Base-by-base conservation (phyloP, 495 filamentous ascomycete species). In the Xeromyces bisporus region DNA sequence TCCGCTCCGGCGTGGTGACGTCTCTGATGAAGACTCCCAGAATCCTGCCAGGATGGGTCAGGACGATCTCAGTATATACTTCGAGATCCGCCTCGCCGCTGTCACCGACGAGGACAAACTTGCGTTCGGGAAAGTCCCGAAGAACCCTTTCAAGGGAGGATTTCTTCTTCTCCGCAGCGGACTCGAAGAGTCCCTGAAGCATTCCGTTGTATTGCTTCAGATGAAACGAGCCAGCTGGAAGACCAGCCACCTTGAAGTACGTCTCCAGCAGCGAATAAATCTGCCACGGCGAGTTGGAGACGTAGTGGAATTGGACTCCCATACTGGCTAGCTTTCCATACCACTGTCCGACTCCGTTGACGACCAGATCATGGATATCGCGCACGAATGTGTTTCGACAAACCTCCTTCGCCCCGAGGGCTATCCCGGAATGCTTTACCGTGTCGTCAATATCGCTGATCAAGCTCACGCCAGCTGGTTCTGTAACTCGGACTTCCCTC, bases 371-470 rank as follows among this genome's bases (percentile, higher is more conserved):
- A 0, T 47, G 60, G 6, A 96, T 55, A 10, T 93, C 85, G 9
- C 85, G 76, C 28, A 91, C 75, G 43, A 99, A 96, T 0, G 83
- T 82, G 48, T 96, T 96, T 14, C 86, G 71, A 46, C 94, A 96
- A 29, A 94, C 92, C 50, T 99, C 89, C 24, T 80, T 77, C 0
- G 87, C 75, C 0, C 91, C 89, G 37, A 69, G 67, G 4, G 68
- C 62, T 40, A 99, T 89, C 9, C 80, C 89, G 2, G 91, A 94
- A 41, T 84, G 82, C 48, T 99, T 99, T 36, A 99, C 78, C 0
- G 89, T 99, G 51, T 99, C 89, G 46, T 99, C 89, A 36, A 99
- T 86, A 43, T 99, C 89, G 46, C 83, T 94, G 44, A 99, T 94
- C 32, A 99, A 34, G 46, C 86, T 94, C 39, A 99, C 66, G 14